Percentiles rank a stretch among this genome's conserved stretches.
These are phyloP conservation scores for Candida verbasci DNA, from an alignment of 805 yeast species.

Conservation along the genomic window DNA sequence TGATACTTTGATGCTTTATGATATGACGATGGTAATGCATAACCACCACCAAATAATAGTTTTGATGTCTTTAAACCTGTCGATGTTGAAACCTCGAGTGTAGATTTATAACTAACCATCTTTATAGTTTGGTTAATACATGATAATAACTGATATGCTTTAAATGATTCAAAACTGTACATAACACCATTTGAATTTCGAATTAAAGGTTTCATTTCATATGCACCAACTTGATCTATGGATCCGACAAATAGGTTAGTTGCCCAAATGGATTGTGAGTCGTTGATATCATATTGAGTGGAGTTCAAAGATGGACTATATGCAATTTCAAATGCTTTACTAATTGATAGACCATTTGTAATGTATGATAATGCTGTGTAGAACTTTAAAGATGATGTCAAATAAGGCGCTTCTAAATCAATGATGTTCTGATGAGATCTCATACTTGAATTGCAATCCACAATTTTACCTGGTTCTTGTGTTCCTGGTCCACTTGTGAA, in stretches of 20 bases:
- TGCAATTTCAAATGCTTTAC: constrained; percentile 13
- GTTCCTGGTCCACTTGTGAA: constrained; percentile 40
- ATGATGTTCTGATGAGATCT: constrained; percentile 34
- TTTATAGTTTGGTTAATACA: constrained; percentile 11
- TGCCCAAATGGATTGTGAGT: constrained; percentile 20
- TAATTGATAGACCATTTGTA: constrained; percentile 24
- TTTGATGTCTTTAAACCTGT: constrained; percentile 27
- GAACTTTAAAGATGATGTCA: constrained; percentile 22
- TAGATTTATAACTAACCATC: constrained; percentile 3
- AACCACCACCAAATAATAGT: constrained; percentile 23
- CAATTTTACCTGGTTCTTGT: constrained; percentile 30
- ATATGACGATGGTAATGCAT: constrained; percentile 31
- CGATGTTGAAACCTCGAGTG: constrained; percentile 28
- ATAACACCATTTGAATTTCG: constrained; percentile 31
- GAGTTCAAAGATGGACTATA: constrained; percentile 16
- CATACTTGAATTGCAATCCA: constrained; percentile 15
- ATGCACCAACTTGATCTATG: constrained; percentile 39
- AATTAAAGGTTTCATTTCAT: constrained; percentile 36
- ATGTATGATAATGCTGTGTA: constrained; percentile 23
- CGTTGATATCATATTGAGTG: constrained; percentile 16
- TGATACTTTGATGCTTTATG: constrained; percentile 13
- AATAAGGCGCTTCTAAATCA: constrained; percentile 24
- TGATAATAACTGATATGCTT: constrained; percentile 17
- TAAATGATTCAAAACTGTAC: constrained; percentile 25
- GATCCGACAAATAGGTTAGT: constrained; percentile 33